Evolutionary conservation across 495 filamentous ascomycete genomes (phyloP), one percentile per base, ranked within the genome.

Genomic region (Chaetomidium leptoderma): DNA sequence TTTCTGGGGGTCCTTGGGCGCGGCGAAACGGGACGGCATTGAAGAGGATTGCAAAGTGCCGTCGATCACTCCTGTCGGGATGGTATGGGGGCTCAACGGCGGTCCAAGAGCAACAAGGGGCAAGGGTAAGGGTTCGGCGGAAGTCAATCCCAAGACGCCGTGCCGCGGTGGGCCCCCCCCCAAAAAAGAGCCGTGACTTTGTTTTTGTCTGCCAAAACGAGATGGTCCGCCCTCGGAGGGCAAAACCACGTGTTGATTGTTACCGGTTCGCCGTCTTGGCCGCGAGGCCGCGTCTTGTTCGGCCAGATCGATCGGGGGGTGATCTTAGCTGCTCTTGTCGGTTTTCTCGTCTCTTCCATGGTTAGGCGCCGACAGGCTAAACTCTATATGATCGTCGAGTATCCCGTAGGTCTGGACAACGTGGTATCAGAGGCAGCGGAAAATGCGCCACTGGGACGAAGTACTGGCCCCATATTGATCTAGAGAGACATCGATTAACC

Each of bases 91-190:
- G 44, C 17, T 33, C 21, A 39, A 37, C 23, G 39, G 37, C 19
- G 36, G 56, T 14, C 51, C n/a, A 50, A 51, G 17, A 17, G 24
- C 33, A 53, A 17, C 49, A 42, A 21, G 4, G 45, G 24, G 33
- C 58, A 32, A 49, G 54, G 36, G 52, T 43, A 53, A 50, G 47
- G 43, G 2, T 39, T 43, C 26, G 46, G 40, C 55, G 59, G 43
- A 62, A 45, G 35, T 43, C 16, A 29, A 19, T 21, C 43, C 39
- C 14, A 51, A 56, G 55, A 53, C 53, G 57, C 59, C 55, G 55
- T 64, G 58, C 62, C 62, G 59, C n/a, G n/a, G n/a, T n/a, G n/a
- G n/a, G n/a, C n/a, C n/a, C n/a, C n/a, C 16, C 32, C 26, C 42
- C 52, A 19, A 6, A 45, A 57, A n/a, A n/a, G n/a, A n/a, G n/a